Percentiles rank a stretch among this genome's conserved stretches.
phyloP scores from a whole-genome alignment of 441 rosid genomes.

The Erysimum pusillum region DNA sequence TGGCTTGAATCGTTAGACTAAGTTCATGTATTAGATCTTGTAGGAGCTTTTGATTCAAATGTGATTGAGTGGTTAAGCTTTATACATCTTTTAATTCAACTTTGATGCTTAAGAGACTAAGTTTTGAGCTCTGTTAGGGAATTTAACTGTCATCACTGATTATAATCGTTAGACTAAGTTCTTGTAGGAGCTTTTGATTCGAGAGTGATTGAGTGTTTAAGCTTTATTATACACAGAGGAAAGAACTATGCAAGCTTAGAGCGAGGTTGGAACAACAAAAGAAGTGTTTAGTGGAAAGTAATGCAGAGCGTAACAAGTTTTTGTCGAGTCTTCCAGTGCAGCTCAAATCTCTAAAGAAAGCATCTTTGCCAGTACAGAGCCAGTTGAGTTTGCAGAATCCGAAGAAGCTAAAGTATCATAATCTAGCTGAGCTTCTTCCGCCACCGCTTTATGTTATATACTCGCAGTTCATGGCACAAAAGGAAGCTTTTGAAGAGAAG shows the following conservation, averaged over 20 bases:
- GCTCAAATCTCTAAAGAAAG: slow-evolving; percentile 92
- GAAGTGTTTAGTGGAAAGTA: slow-evolving; percentile 73
- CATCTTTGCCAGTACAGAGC: slow-evolving; percentile 87
- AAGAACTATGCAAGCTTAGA: slow-evolving; percentile 79
- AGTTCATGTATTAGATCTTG: too few relatives aligned
- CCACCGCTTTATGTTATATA: slow-evolving; percentile 87
- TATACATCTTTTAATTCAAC: neutral
- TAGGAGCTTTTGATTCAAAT: neutral
- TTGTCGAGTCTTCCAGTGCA: slow-evolving; percentile 84
- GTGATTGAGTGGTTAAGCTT: slow-evolving; percentile 15
- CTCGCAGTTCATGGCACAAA: slow-evolving; percentile 82
- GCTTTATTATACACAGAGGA: slow-evolving; percentile 56
- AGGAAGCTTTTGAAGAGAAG: slow-evolving; percentile 86
- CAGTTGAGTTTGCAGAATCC: slow-evolving; percentile 77
- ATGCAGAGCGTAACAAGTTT: slow-evolving; percentile 88
- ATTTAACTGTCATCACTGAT: neutral
- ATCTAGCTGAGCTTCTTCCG: slow-evolving; percentile 89
- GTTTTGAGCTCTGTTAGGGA: too few relatives aligned
- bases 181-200: neutral
- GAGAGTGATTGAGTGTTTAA: slow-evolving; percentile 6
- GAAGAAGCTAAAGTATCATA: slow-evolving; percentile 82
- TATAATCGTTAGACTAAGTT: neutral
- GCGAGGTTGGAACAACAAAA: slow-evolving; percentile 71
- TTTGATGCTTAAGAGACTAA: too few relatives aligned
- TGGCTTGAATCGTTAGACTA: neutral